Percentiles rank a stretch among this genome's conserved stretches.
Evolutionary conservation across 257 asterid species (phyloP).

Genomic region (Capsicum chinense): DNA sequence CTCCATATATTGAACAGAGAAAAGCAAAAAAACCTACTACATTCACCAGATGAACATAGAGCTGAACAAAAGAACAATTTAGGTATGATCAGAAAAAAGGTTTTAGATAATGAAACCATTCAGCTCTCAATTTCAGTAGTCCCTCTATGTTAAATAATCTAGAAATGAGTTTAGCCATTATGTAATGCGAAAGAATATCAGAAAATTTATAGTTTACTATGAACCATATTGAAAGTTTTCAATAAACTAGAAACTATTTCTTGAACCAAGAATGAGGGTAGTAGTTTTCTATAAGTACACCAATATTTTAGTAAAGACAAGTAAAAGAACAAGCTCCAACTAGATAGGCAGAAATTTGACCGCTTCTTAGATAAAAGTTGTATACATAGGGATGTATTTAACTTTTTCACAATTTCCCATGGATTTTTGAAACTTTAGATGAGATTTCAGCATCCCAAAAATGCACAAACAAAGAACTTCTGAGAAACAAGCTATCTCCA

Average conservation of each 20-base stretch:
- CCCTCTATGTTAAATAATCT: not conserved
- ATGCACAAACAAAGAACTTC: not conserved
- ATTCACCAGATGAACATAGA: not conserved
- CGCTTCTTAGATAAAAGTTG: not conserved
- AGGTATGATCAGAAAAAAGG: not conserved
- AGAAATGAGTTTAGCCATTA: not conserved
- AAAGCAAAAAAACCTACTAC: not conserved
- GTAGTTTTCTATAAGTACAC: no score
- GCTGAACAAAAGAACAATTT: constrained; percentile 12
- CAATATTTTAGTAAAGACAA: no score
- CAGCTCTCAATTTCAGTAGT: not conserved
- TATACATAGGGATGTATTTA: not conserved
- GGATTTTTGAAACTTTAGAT: not conserved
- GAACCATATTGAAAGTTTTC: no score
- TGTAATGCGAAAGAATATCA: not conserved
- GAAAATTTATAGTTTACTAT: constrained; percentile 2
- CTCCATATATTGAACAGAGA: no score
- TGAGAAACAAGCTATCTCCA: constrained; percentile 4
- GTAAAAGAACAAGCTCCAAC: no score
- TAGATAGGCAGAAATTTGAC: not conserved
- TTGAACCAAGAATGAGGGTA: no score
- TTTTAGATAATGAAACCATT: not conserved
- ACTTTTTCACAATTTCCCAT: not conserved
- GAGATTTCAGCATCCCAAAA: not conserved
- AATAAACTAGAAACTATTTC: no score